Conservation (phyloP, 2,329 filamentous ascomycete species). For the Geosmithia putterillii region DNA sequence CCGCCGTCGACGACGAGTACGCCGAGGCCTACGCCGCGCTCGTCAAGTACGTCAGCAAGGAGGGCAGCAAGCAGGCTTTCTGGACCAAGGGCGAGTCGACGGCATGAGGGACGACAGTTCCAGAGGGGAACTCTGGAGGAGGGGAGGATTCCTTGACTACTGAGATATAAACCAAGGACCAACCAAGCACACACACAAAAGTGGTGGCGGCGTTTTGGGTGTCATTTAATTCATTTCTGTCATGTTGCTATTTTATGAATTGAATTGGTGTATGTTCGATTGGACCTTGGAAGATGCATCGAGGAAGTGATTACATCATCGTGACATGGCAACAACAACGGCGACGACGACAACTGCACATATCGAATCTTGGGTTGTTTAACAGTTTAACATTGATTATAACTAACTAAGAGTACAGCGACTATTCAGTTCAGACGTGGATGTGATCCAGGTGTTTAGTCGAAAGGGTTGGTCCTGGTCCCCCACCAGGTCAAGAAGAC, state of each 20-base stretch:
- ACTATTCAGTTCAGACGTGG: too few relatives aligned
- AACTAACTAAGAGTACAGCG: too few relatives aligned
- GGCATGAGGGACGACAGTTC: constrained; percentile 8
- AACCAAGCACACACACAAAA: background rate
- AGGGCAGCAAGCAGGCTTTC: constrained; percentile 44
- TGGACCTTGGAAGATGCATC: too few relatives aligned
- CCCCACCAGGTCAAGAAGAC: constrained; percentile 97
- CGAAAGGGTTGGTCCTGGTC: constrained; percentile 85
- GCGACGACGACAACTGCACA: too few relatives aligned
- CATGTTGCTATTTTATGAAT: background rate
- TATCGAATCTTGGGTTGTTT: too few relatives aligned
- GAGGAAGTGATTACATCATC: too few relatives aligned
- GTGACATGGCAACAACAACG: too few relatives aligned
- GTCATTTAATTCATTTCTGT: too few relatives aligned
- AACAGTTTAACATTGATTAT: too few relatives aligned
- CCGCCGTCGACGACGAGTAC: constrained; percentile 46
- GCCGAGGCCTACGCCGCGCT: constrained; percentile 51
- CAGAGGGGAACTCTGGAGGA: background rate
- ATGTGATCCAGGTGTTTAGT: constrained; percentile 46
- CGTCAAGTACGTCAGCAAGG: constrained; percentile 55
- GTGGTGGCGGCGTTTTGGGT: background rate
- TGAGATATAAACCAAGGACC: background rate
- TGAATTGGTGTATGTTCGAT: constrained; percentile 7
- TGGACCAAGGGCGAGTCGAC: constrained; percentile 27
- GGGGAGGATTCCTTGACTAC: too few relatives aligned